Base-by-base conservation (phyloP, 805 yeast genomes). In the Starmera quercuum region DNA sequence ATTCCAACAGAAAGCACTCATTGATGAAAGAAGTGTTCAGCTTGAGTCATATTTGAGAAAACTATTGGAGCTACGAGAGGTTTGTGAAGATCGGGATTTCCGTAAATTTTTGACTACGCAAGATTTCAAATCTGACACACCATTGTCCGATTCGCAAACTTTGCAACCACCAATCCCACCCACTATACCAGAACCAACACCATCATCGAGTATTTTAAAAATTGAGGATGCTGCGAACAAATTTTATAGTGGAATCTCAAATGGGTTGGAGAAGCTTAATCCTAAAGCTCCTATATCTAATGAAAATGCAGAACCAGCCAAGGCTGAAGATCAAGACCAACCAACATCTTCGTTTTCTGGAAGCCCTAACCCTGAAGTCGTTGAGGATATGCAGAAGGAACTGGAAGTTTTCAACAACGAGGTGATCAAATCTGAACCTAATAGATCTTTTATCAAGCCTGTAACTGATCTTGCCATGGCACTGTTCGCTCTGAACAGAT, bases 391-490 rank as follows among this genome's bases (percentile, higher is more conserved):
- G 74, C 71, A 75, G 40, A 56, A 59, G 27, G 83, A 76, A 41
- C 56, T 77, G 42, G 69, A 64, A 31, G 66, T 62, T 30, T 73
- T 64, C 45, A 51, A 45, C 19, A 25, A 32, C 17, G n/a, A n/a
- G n/a, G 40, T 38, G n/a, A 19, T 33, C 12, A 31, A 11, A 11
- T 26, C 25, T 18, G 44, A 44, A 2, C 44, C 47, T n/a, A 50
- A 53, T 25, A 59, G 52, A 19, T 66, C 82, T 0, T 84, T 84
- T 56, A 80, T 86, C 11, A 81, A 78, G 47, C 94, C 95, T 0
- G 77, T 88, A 3, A 79, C 90, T 42, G 95, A 86, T 41, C 51
- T 85, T 9, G 68, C 87, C 33, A 69, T 84, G 14, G 64, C 80
- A 0, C 49, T 86, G 2, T 88, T 88, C 56, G 75, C 83, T 20